Percentiles rank a stretch among this genome's conserved stretches.
Evolutionary conservation across 176 grass and related monocot species (phyloP).

Genomic region (Juncus inflexus): DNA sequence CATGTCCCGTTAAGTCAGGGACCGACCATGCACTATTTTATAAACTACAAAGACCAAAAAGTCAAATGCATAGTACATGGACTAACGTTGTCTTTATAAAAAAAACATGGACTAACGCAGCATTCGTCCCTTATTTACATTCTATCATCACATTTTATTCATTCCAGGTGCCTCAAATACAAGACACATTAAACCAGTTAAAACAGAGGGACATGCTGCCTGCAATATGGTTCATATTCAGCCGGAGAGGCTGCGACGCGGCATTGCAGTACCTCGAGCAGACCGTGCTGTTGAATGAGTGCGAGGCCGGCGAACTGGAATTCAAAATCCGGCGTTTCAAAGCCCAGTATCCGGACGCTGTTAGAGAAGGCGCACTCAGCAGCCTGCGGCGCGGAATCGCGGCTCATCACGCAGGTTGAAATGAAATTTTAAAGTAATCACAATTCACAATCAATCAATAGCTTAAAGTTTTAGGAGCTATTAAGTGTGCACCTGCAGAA

Average conservation of each 20-base stretch:
- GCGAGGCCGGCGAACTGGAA: conserved; percentile 88
- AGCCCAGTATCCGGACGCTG: conserved; percentile 89
- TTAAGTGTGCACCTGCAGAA: too few species aligned
- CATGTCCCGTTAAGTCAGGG: too few species aligned
- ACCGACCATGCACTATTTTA: too few species aligned
- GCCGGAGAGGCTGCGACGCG: conserved; percentile 96
- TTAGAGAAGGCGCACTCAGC: conserved; percentile 71
- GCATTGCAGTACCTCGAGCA: conserved; percentile 95
- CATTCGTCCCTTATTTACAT: too few species aligned
- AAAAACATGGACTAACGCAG: too few species aligned
- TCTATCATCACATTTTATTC: conserved; percentile 9
- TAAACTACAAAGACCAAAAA: too few species aligned
- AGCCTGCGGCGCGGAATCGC: conserved; percentile 82
- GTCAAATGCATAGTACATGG: too few species aligned
- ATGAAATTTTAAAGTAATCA: too few species aligned
- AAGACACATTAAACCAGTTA: conserved; percentile 82
- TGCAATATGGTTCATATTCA: conserved; percentile 99
- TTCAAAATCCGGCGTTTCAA: conserved; percentile 83
- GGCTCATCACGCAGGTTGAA: conserved; percentile 76
- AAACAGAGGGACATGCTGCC: conserved; percentile 85
- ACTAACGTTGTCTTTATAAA: too few species aligned
- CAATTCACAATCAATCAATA: too few species aligned
- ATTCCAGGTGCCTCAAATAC: conserved; percentile 91
- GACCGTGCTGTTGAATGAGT: conserved; percentile 87
- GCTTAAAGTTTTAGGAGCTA: too few species aligned